Conservation (phyloP, 2,329 filamentous ascomycete species). For the Alternaria ethzedia region DNA sequence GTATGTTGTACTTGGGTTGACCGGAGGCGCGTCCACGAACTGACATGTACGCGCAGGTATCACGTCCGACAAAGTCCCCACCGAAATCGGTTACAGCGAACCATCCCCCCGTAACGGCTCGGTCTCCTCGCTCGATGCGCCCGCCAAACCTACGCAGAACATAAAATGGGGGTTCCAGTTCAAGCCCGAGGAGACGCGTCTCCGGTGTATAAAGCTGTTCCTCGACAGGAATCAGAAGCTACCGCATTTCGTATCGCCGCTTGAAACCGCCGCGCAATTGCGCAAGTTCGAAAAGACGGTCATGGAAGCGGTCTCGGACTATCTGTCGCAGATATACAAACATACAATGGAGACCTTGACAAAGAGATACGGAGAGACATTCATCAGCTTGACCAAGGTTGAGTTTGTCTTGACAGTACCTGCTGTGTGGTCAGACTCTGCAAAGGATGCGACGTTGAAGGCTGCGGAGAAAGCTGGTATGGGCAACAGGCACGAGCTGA, state of each 20-base stretch:
- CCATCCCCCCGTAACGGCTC: conserved; percentile 16
- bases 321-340: conserved; percentile 75
- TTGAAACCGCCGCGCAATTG: conserved; percentile 79
- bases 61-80: conserved; percentile 87
- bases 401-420: conserved; percentile 79
- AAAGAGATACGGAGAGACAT: conserved; percentile 76
- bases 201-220: conserved; percentile 85
- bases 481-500: conserved; percentile 71
- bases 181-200: conserved; percentile 74
- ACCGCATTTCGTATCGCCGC: conserved; percentile 78
- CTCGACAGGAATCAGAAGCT: conserved; percentile 81
- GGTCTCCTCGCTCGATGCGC: conserved; percentile 26
- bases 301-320: conserved; percentile 79
- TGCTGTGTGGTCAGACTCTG: conserved; percentile 83
- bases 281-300: conserved; percentile 77
- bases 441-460: conserved; percentile 81
- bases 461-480: conserved; percentile 81
- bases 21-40: neutral
- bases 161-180: conserved; percentile 84
- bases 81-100: conserved; percentile 68
- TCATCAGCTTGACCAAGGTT: conserved; percentile 76
- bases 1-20: conserved; percentile 38
- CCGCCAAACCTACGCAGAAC: conserved; percentile 25
- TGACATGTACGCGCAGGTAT: conserved; percentile 54
- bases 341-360: conserved; percentile 82